A percentile compares a stretch with the other conserved stretches of the same genome.
These are phyloP conservation scores for Crithidia mellificae DNA, from an alignment of 208 protist species.

Conservation along the genomic window DNA sequence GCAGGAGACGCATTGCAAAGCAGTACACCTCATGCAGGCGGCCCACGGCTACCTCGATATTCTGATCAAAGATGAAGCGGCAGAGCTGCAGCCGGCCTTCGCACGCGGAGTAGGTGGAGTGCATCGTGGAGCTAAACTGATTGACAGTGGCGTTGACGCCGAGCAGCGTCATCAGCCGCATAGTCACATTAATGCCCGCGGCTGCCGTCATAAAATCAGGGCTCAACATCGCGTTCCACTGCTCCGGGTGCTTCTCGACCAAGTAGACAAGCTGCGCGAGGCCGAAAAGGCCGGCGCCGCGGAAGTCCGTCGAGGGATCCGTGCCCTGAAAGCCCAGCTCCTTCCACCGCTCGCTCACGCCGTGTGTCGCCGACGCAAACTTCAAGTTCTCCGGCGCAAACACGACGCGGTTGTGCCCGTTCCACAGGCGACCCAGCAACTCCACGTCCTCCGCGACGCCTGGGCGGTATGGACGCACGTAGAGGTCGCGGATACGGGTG, in stretches of 20 bases:
- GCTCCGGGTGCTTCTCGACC: constrained; percentile 53
- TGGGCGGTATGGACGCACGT: constrained; percentile 34
- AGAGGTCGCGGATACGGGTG: constrained; percentile 22
- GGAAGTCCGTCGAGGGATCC: constrained; percentile 88
- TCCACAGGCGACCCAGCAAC: constrained; percentile 56
- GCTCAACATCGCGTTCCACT: constrained; percentile 39
- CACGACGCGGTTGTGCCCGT: constrained; percentile 38
- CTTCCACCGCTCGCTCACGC: constrained; percentile 68
- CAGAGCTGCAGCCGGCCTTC: constrained; percentile 36
- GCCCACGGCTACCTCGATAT: constrained; percentile 35
- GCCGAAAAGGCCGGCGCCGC: constrained; percentile 73
- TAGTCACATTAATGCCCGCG: constrained; percentile 76
- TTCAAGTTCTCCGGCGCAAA: constrained; percentile 17
- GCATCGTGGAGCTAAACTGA: constrained; percentile 37
- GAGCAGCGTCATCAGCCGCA: constrained; percentile 64
- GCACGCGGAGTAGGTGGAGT: constrained; percentile 32
- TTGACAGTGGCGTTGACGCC: constrained; percentile 33
- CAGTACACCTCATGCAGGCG: constrained; percentile 66
- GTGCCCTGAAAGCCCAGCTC: constrained; percentile 83
- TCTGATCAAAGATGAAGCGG: constrained; percentile 38
- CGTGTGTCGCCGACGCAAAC: constrained; percentile 21
- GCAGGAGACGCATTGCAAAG: constrained; percentile 50
- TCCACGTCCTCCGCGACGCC: constrained; percentile 33
- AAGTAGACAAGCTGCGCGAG: constrained; percentile 82
- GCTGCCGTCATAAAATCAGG: constrained; percentile 61